These are phyloP conservation scores for Penicillium janthinellum DNA, from an alignment of 2,329 filamentous ascomycete genomes.

Conservation along the genomic window DNA sequence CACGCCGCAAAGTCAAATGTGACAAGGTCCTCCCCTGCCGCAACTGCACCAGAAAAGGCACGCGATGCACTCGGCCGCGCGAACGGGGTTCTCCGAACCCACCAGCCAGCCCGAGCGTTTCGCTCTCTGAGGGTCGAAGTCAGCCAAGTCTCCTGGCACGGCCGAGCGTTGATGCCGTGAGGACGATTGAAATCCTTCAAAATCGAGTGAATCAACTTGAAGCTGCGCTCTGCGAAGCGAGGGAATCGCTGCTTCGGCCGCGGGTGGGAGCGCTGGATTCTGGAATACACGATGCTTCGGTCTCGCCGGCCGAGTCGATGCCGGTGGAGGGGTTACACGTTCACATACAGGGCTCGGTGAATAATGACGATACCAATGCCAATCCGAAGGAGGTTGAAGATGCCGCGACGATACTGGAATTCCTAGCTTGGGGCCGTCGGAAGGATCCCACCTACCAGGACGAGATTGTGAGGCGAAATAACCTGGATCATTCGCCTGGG, in stretches of 20 bases:
- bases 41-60: conserved; percentile 35
- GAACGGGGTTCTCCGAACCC: conserved; percentile 14
- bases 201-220: conserved; percentile 32
- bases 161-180: conserved; percentile 10
- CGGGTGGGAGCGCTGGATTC: conserved; percentile 2
- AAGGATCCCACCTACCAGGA: conserved; percentile 43
- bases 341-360: background rate
- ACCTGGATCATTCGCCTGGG: conserved; percentile 27
- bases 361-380: background rate
- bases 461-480: conserved; percentile 22
- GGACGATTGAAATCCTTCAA: conserved; percentile 26
- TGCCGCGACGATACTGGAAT: conserved; percentile 52
- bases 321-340: background rate
- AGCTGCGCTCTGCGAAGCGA: conserved; percentile 23
- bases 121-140: conserved; percentile 5
- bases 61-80: conserved; percentile 13
- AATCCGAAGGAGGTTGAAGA: conserved; percentile 35
- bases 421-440: conserved; percentile 51
- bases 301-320: conserved; percentile 8
- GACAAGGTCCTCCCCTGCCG: conserved; percentile 46
- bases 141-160: background rate
- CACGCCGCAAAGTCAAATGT: conserved; percentile 38
- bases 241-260: conserved; percentile 4
- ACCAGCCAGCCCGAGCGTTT: background rate
- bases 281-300: background rate